phyloP scores from a whole-genome alignment of 108 stramenopile species.

The Pseudonitzschia pungens region DNA sequence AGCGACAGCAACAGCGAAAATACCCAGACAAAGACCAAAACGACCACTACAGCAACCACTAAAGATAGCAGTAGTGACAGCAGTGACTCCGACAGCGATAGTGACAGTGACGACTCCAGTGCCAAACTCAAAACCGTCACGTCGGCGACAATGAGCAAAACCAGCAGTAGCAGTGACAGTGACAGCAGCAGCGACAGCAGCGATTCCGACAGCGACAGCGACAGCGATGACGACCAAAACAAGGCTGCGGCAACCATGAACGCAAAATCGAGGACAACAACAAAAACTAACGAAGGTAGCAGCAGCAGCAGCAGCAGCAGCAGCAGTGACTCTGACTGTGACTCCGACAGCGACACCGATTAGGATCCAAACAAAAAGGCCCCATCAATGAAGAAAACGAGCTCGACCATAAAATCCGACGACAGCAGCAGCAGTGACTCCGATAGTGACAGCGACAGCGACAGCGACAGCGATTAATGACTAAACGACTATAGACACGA shows the following conservation, averaged over 20 bases:
- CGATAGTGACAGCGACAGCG: background rate
- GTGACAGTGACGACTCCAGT: background rate
- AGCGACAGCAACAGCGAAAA: background rate
- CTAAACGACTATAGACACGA: too few species aligned
- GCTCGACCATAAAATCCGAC: too few species aligned
- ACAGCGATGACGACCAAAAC: background rate
- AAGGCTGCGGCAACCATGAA: background rate
- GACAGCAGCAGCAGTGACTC: too few species aligned
- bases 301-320: slow-evolving; percentile 2
- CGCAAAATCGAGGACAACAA: background rate
- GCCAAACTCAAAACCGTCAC: background rate
- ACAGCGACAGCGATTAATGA: background rate
- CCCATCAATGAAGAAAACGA: too few species aligned
- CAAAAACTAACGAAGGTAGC: background rate
- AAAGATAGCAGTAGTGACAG: too few species aligned
- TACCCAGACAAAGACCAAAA: too few species aligned
- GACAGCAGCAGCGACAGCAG: slow-evolving; percentile 1
- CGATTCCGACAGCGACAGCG: background rate
- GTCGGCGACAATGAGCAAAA: background rate
- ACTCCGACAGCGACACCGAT: background rate
- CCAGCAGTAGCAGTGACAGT: background rate
- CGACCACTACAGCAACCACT: too few species aligned
- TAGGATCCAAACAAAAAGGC: too few species aligned
- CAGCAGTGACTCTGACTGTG: background rate
- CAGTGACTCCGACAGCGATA: background rate